Evolutionary conservation across 108 stramenopile genomes (phyloP).

Genomic region (Nitzschia putrida): DNA sequence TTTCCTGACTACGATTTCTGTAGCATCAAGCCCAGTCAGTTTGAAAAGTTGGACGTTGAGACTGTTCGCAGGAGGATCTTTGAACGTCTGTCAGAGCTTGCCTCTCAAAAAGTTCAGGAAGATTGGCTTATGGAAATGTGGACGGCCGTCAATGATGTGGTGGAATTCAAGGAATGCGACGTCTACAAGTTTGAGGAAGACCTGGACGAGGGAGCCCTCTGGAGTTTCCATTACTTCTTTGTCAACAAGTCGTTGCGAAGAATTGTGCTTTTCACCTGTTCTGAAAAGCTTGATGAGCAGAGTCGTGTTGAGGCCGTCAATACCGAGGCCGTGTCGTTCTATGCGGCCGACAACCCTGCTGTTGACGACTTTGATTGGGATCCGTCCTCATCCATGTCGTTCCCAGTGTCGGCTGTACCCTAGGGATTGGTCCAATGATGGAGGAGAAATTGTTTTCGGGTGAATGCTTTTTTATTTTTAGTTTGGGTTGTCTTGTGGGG

Average conservation of each 20-base stretch:
- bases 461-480: too few species aligned
- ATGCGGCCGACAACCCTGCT: constrained; percentile 4
- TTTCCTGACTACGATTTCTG: constrained; percentile 96
- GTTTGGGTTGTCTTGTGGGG: neutral
- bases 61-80: constrained; percentile 68
- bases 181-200: constrained; percentile 81
- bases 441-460: too few species aligned
- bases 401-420: constrained; percentile 8
- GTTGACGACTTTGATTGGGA: constrained; percentile 59
- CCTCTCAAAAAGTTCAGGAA: constrained; percentile 22
- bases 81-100: constrained; percentile 65
- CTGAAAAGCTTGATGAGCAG: constrained; percentile 60
- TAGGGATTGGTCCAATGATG: neutral
- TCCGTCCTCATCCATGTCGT: constrained; percentile 51
- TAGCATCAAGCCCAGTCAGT: constrained; percentile 71
- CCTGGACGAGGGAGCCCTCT: constrained; percentile 50
- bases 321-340: constrained; percentile 36
- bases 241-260: constrained; percentile 87
- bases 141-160: constrained; percentile 68
- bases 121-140: constrained; percentile 69
- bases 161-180: constrained; percentile 78
- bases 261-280: constrained; percentile 88
- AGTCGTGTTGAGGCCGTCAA: constrained; percentile 37
- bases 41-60: constrained; percentile 56
- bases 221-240: constrained; percentile 95